Evolutionary conservation across 2,329 filamentous ascomycete species (phyloP).

Genomic region (Volutella citrinella): DNA sequence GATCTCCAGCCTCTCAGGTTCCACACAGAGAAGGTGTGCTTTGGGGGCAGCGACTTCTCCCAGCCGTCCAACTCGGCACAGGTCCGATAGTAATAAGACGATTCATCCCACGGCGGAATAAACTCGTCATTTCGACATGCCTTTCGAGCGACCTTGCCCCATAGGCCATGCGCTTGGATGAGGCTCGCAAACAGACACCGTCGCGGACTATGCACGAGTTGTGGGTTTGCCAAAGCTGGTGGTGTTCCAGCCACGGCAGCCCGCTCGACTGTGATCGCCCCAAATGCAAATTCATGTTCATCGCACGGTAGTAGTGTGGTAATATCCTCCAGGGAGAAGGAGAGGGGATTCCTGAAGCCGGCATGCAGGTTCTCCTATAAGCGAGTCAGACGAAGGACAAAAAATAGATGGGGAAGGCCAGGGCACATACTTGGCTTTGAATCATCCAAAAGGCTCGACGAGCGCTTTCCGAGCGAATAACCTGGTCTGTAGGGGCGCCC

Average conservation of each 20-base stretch:
- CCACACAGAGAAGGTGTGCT: slow-evolving; percentile 33
- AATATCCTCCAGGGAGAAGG: slow-evolving; percentile 34
- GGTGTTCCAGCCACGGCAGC: slow-evolving; percentile 32
- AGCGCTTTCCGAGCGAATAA: slow-evolving; percentile 31
- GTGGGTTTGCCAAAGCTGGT: slow-evolving; percentile 24
- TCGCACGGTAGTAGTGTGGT: slow-evolving; percentile 34
- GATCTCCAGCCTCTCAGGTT: slow-evolving; percentile 35
- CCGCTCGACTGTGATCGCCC: slow-evolving; percentile 23
- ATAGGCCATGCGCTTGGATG: slow-evolving; percentile 35
- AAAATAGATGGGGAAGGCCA: too few relatives aligned
- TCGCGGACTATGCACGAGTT: slow-evolving; percentile 16
- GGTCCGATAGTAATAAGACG: slow-evolving; percentile 24
- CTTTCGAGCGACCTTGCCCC: slow-evolving; percentile 32
- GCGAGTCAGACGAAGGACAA: too few relatives aligned
- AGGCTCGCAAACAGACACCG: slow-evolving; percentile 36
- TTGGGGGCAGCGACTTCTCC: slow-evolving; percentile 27
- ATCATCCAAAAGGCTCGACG: slow-evolving; percentile 37
- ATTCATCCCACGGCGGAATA: slow-evolving; percentile 20
- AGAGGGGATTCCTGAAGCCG: slow-evolving; percentile 28
- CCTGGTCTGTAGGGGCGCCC: slow-evolving; percentile 23
- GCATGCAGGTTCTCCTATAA: slow-evolving; percentile 37
- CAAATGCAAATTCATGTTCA: slow-evolving; percentile 37
- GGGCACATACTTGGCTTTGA: too few relatives aligned
- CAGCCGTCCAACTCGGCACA: slow-evolving; percentile 20
- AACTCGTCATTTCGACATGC: slow-evolving; percentile 18